These are phyloP conservation scores for Diutina scorzettiae DNA, from an alignment of 1,139 yeast species.

Conservation along the genomic window DNA sequence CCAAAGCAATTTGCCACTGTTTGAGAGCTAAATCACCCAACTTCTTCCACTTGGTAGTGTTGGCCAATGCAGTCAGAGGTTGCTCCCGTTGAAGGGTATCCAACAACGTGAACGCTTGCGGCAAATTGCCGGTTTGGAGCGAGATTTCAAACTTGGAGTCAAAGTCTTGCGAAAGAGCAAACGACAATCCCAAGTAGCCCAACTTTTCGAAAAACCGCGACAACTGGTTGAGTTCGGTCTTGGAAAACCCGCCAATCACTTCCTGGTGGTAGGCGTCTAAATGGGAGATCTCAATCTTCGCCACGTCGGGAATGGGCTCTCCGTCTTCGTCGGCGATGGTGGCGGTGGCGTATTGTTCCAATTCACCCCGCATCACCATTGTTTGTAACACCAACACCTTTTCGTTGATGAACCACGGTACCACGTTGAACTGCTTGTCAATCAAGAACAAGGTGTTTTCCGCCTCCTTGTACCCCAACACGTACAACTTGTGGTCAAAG, in stretches of 20 bases:
- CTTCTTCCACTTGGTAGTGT: constrained; percentile 65
- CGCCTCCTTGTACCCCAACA: constrained; percentile 81
- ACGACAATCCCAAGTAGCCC: constrained; percentile 75
- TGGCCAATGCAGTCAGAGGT: constrained; percentile 22
- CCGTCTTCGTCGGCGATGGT: constrained; percentile 24
- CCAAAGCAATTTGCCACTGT: constrained; percentile 71
- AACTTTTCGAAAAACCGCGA: constrained; percentile 92
- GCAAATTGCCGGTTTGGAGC: constrained; percentile 61
- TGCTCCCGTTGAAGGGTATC: constrained; percentile 40
- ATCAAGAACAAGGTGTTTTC: constrained; percentile 84
- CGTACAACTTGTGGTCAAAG: constrained; percentile 77
- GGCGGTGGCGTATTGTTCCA: constrained; percentile 35
- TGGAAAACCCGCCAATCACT: constrained; percentile 38
- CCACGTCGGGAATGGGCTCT: constrained; percentile 28
- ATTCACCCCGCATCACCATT: constrained; percentile 85
- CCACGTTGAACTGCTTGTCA: constrained; percentile 78
- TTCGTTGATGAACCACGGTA: constrained; percentile 72
- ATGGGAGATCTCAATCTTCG: constrained; percentile 51
- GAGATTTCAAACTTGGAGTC: constrained; percentile 72
- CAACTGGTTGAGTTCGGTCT: constrained; percentile 63
- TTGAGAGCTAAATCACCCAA: constrained; percentile 80
- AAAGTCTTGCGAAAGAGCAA: constrained; percentile 66
- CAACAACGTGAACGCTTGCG: constrained; percentile 66
- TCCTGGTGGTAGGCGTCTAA: constrained; percentile 45
- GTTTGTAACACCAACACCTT: constrained; percentile 93